Evolutionary conservation across 495 filamentous ascomycete genomes (phyloP).

Genomic region (Platismatia glauca): DNA sequence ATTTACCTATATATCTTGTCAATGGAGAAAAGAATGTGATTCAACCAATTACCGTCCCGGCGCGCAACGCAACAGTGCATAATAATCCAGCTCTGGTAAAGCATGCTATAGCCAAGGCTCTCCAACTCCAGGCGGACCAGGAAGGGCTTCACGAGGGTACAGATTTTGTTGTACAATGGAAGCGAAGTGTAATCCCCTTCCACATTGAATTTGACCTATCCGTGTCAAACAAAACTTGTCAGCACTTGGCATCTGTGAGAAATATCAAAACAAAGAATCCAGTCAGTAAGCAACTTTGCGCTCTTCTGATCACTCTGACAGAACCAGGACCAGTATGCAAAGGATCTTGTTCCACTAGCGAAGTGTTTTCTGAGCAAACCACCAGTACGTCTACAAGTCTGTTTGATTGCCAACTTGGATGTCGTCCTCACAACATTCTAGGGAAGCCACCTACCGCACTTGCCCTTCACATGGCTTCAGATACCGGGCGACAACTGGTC

Average conservation of each 20-base stretch:
- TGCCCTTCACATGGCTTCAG: neutral
- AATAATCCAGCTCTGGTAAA: conserved; percentile 2
- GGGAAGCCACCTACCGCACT: conserved; percentile 1
- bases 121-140: neutral
- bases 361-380: neutral
- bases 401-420: too few relatives aligned
- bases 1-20: neutral
- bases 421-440: neutral
- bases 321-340: conserved; percentile 1
- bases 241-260: conserved; percentile 9
- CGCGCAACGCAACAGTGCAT: conserved; percentile 6
- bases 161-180: conserved; percentile 9
- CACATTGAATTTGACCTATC: conserved; percentile 1
- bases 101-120: neutral
- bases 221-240: neutral
- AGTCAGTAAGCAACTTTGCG: neutral
- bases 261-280: neutral
- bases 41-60: neutral
- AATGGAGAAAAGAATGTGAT: neutral
- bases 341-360: conserved; percentile 1
- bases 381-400: neutral
- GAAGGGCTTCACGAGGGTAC: neutral
- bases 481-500: neutral
- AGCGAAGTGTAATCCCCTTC: conserved; percentile 8
- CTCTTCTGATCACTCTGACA: neutral